Evolutionary conservation across 208 protist species (phyloP).

Genomic region (Trypanosoma rangeli): DNA sequence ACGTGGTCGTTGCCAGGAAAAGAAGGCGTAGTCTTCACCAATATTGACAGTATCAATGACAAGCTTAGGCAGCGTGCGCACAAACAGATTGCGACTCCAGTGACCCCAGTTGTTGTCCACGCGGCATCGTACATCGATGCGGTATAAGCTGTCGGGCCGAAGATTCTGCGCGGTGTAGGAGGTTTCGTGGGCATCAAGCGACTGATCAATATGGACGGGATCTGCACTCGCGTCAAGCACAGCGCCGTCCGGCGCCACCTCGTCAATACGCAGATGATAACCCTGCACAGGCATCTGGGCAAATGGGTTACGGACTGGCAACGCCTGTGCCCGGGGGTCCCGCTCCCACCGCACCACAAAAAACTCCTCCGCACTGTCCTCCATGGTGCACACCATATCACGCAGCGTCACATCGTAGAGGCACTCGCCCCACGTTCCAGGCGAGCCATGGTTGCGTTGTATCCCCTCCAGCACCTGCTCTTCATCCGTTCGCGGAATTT

Average conservation of each 20-base stretch:
- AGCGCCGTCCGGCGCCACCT: conserved; percentile 56
- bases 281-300: conserved; percentile 46
- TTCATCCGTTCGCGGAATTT: conserved; percentile 23
- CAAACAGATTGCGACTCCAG: conserved; percentile 75
- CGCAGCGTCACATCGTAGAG: conserved; percentile 75
- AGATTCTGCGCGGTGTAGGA: conserved; percentile 58
- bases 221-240: conserved; percentile 30
- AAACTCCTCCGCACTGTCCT: conserved; percentile 77
- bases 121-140: conserved; percentile 77
- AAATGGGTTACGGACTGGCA: conserved; percentile 50
- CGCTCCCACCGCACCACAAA: conserved; percentile 81
- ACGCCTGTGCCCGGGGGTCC: conserved; percentile 47
- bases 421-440: conserved; percentile 78
- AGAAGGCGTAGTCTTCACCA: conserved; percentile 75
- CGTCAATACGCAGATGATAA: conserved; percentile 79
- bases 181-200: conserved; percentile 26
- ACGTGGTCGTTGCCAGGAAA: conserved; percentile 70
- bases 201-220: conserved; percentile 47
- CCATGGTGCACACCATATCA: conserved; percentile 73
- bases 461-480: conserved; percentile 45
- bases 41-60: conserved; percentile 61
- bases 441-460: conserved; percentile 42
- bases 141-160: conserved; percentile 75
- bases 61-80: conserved; percentile 83
- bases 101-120: conserved; percentile 84